Evolutionary conservation across 2,329 filamentous ascomycete genomes (phyloP), one percentile per base, ranked within the genome.

Genomic region (Talaromyces sp.): DNA sequence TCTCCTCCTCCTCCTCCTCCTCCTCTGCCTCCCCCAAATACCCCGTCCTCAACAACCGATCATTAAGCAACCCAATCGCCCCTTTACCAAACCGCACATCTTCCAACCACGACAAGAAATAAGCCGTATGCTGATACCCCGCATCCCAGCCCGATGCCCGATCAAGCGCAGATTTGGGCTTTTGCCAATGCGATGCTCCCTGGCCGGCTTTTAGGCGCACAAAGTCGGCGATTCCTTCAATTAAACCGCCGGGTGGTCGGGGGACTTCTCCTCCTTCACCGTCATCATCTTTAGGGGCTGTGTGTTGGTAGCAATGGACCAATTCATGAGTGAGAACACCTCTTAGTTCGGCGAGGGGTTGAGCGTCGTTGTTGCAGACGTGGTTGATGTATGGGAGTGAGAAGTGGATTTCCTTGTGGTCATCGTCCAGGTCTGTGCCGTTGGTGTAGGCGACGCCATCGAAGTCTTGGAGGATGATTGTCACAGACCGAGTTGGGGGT

Each of bases 361-460:
- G 70, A 7, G 68, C 27, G 19, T 70, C 60, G 49, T 63, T 65
- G 66, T 71, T 65, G 66, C 69, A 67, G 62, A 71, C 69, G 40
- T 76, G 72, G 34, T 65, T 47, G 70, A 97, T 88, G 80, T 97
- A 97, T 56, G 84, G 80, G 1, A 94, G 86, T 17, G 88, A 93
- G 77, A 98, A 84, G 79, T 97, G 92, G 68, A 97, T 95, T 76
- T 97, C 93, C 75, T 97, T 97, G 82, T 97, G 92, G 73, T 95
- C 91, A 67, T 83, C 70, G 78, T 97, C 93, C 11, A 96, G 84
- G 45, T 93, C 89, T 10, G 82, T 86, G 68, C 92, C 91, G 0
- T 87, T 92, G 1, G 94, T 97, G 80, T 97, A 96, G 22, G 94
- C 94, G 4, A 98, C 91, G 59, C 94, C 94, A 58, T 81, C 82